Evolutionary conservation across 176 grass and related monocot species (phyloP), one percentile per base, ranked within the genome.

Genomic region (Ampelocalamus luodianensis): DNA sequence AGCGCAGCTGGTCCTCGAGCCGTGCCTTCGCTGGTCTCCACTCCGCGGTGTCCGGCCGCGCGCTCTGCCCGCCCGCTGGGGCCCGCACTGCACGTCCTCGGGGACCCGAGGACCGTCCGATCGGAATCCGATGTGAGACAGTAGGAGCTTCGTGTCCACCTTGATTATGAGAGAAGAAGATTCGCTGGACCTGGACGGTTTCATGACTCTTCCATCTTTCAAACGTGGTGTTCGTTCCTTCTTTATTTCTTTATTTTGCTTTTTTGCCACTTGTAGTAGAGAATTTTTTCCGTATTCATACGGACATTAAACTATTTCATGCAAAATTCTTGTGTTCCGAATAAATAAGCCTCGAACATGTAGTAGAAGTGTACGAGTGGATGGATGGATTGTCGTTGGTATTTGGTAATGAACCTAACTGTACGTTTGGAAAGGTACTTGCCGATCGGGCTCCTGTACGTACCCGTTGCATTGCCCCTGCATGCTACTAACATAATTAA

Each of bases 1-100:
- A 18, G 56, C 56, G 22, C 8, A 10, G 23, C 10, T 6, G 23
- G 59, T 24, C 5, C 29, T 29, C 4, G 4, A 66, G 61, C 77
- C 67, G 78, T 80, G 44, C 27, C 43, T 34, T 51, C 5, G 78
- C 78, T 80, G 62, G 63, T 39, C 45, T 80, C 78, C 78, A 24
- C 78, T 49, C 32, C 32, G 26, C 26, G 5, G 13, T 1, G 60
- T 63, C 58, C 24, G 59, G 59, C 24, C 24, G 10, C 23, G 24
- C 24, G 23, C 58, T 1, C 56, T 1, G n/a, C 0, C 22, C 11
- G 58, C 55, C 0, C 6, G 18, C 51, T 56, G 3, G 55, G 55
- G 22, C 56, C 22, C 4, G 2, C 56, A 3, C 22, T 23, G 56
- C 22, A 23, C 55, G 22, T 59, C 58, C 58, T 61, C 58, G 10